These are phyloP conservation scores for Lunularia cruciata DNA, from an alignment of 225 moss, liverwort and hornwort genomes.

Conservation along the genomic window DNA sequence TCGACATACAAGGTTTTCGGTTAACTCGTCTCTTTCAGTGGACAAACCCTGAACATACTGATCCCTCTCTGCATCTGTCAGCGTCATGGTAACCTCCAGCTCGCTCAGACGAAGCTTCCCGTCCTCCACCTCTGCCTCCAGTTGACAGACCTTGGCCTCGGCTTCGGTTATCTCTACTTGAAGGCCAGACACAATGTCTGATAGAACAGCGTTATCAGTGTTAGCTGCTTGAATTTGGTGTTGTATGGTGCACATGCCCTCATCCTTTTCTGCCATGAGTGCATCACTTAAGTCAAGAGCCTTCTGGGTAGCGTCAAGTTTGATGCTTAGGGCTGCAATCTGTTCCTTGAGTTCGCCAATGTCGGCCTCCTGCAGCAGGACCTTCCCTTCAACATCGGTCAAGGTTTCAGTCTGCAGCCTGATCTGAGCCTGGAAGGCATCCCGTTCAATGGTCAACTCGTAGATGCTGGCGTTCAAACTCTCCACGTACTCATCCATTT, in stretches of 20 bases:
- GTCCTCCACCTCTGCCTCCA: constrained; percentile 11
- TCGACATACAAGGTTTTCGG: background rate
- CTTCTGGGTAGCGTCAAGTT: background rate
- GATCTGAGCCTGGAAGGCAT: background rate
- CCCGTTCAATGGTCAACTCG: constrained; percentile 18
- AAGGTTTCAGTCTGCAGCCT: background rate
- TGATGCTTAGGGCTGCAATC: background rate
- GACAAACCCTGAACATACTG: background rate
- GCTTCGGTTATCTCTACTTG: constrained; percentile 6
- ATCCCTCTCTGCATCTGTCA: background rate
- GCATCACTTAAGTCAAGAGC: background rate
- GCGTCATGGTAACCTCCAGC: no score
- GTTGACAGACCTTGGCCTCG: background rate
- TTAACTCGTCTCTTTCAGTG: background rate
- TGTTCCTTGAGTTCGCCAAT: background rate
- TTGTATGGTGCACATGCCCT: background rate
- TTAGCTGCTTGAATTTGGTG: constrained; percentile 2
- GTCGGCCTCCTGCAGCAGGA: background rate
- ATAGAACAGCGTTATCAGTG: background rate
- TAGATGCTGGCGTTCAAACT: background rate
- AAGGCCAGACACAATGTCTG: constrained; percentile 1
- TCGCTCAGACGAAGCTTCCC: background rate
- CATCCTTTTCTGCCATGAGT: background rate
- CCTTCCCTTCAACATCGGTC: background rate
- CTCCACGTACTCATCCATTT: background rate